Base-by-base conservation (phyloP, 1,284 basidiomycete genomes). In the Cerrena zonata region DNA sequence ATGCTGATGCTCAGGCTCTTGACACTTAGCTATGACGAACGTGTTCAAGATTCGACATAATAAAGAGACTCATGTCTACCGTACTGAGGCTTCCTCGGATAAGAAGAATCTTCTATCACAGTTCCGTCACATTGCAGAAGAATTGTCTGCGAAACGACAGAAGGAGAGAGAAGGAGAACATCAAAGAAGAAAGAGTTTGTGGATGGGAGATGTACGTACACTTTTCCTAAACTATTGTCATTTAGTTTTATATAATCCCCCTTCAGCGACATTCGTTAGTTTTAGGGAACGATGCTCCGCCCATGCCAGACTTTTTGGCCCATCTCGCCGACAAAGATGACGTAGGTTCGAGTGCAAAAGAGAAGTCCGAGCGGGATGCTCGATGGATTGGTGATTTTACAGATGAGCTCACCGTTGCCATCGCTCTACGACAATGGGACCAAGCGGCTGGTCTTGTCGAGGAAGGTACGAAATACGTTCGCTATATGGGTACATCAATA, bases 1-100 rank as follows among this genome's bases (percentile, higher is more conserved):
- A n/a, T n/a, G n/a, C n/a, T n/a, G n/a, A n/a, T n/a, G n/a, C n/a
- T n/a, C n/a, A n/a, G n/a, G n/a, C n/a, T n/a, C n/a, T n/a, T n/a
- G n/a, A n/a, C n/a, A 21, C 22, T 11, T 55, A 93, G 94, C 84
- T 48, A 84, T 98, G 72, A 91, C 86, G 15, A 96, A 98, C 62
- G 94, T 96, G 1, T 89, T 99, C 78, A 98, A 98, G 75, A 86
- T 99, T 60, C 82, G 89, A 58, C 82, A 94, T 49, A 87, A 89
- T 5, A 95, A 95, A 67, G 95, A 98, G 70, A 91, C 88, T 2
- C 87, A 91, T 64, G 93, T 99, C 7, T 98, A 93, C 66, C 82
- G 93, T 30, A 91, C 91, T 1, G 88, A 94, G 53, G 78, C 79
- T 4, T 61, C 82, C 0, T 75, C 84, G 27, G 93, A 97, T 60